A percentile compares a stretch with the other conserved stretches of the same genome.
phyloP scores from a whole-genome alignment of 2,329 filamentous ascomycete species.

The Botryotinia convoluta region DNA sequence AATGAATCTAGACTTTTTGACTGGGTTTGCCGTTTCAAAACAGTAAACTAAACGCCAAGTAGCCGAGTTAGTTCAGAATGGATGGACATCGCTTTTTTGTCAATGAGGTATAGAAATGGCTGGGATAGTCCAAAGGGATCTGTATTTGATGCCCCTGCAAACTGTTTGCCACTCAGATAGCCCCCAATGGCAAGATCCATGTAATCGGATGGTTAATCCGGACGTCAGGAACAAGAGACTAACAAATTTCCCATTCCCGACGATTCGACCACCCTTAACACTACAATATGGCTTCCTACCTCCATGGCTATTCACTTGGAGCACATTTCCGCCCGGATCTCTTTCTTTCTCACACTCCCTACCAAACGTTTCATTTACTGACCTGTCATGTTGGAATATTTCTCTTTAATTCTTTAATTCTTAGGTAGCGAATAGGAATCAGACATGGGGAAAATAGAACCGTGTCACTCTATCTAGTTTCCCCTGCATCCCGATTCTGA shows the following conservation, averaged over 20 bases:
- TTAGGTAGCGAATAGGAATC: not conserved
- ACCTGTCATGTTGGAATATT: not conserved
- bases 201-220: not conserved
- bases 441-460: not conserved
- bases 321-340: constrained; percentile 5
- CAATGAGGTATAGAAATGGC: not conserved
- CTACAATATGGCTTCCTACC: not conserved
- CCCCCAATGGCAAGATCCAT: not conserved
- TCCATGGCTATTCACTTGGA: not conserved
- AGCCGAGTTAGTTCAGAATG: not conserved
- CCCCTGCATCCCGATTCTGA: constrained; percentile 10
- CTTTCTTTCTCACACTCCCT: not conserved
- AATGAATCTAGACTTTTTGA: not conserved
- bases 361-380: not conserved
- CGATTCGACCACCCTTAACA: not conserved
- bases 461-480: not conserved
- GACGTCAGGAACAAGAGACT: not conserved
- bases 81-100: not conserved
- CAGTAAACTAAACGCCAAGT: not conserved
- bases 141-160: not conserved
- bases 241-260: not conserved
- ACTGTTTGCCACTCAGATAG: not conserved
- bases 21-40: constrained; percentile 3
- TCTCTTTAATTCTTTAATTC: not conserved
- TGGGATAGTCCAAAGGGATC: constrained; percentile 1